Base-by-base conservation (phyloP, 2,329 filamentous ascomycete genomes). In the Ophiostoma piceae region DNA sequence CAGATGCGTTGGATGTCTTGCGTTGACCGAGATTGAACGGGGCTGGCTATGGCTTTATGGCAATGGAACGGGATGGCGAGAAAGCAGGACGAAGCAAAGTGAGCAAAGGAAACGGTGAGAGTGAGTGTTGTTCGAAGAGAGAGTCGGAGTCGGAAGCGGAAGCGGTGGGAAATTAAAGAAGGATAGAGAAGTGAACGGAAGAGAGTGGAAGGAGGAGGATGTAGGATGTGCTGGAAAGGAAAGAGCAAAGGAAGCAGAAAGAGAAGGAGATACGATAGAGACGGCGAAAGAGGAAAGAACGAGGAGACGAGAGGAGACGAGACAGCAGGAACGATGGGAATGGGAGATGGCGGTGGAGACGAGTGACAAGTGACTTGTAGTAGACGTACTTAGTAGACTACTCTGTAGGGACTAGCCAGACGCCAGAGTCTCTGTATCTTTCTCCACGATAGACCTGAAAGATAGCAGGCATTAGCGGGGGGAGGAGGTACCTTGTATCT, bases 21-120 rank as follows among this genome's bases (percentile, higher is more conserved):
- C 57, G 57, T 57, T 47, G 43, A 47, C 43, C 43, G 43, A 47
- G 43, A 47, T 47, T 62, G 57, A 26, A 62, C 57, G 22, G 57
- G 57, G 57, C 57, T 62, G 57, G 57, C 57, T 32, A 35, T 62
- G 26, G 57, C 57, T 62, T 62, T 62, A 62, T 62, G 57, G 57
- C 8, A 35, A 35, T 35, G 35, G 12, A 32, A 26, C 22, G 51
- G 51, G 51, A 57, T 26, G 26, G n/a, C 3, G 19, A 51, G 47
- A 7, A 26, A n/a, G 22, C 26, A n/a, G 12, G 6, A 32, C n/a
- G 57, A 32, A 70, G 71, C 62, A 76, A 74, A 75, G 75, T 74
- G 75, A 76, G 75, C 75, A 76, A 75, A 74, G 75, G 76, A 76
- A 76, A 76, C 76, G 76, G 37, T 47, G 75, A 73, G 51, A 57